Evolutionary conservation across 1,139 yeast species (phyloP), one percentile per base, ranked within the genome.

Genomic region (Lodderomyces jiufengensis): DNA sequence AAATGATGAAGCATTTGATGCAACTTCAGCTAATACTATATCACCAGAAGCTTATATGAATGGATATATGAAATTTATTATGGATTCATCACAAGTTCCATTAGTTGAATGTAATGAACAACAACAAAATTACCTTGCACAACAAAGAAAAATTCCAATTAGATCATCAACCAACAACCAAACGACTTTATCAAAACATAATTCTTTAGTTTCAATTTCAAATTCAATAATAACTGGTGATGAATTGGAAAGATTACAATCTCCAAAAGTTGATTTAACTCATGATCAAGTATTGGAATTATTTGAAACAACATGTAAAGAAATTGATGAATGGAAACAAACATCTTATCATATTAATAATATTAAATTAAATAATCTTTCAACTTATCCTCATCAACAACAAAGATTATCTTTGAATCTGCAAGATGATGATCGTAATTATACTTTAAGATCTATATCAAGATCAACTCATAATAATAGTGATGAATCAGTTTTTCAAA

Each of bases 271-370:
- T 12, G 38, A 37, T 20, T 32, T 38, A 7, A 36, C 38, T 24
- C 38, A 37, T 27, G 44, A 42, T 11, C 41, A 44, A 29, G 39
- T 39, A 11, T 18, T 39, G 34, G 43, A 37, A 28, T 29, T 42
- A 7, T 42, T 44, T 33, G 47, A 44, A 44, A 38, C 32, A 25
- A 35, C 47, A 13, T 44, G 47, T 24, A 33, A 40, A 18, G 45
- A 44, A 32, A 42, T 42, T 31, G 47, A 44, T 33, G 44, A 38
- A 15, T 44, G 47, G 47, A 44, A 40, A 32, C 28, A 18, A 18
- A 18, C 20, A 5, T 18, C 20, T 18, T 18, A 5, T 18, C 5
- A 18, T 18, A 5, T 18, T 5, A 7, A 5, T 7, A 18, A 18
- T 18, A 18, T 5, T 18, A 18, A 18, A 18, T 18, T 18, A 18